Evolutionary conservation across 2,329 filamentous ascomycete species (phyloP).

Genomic region (Escovopsis sp.): DNA sequence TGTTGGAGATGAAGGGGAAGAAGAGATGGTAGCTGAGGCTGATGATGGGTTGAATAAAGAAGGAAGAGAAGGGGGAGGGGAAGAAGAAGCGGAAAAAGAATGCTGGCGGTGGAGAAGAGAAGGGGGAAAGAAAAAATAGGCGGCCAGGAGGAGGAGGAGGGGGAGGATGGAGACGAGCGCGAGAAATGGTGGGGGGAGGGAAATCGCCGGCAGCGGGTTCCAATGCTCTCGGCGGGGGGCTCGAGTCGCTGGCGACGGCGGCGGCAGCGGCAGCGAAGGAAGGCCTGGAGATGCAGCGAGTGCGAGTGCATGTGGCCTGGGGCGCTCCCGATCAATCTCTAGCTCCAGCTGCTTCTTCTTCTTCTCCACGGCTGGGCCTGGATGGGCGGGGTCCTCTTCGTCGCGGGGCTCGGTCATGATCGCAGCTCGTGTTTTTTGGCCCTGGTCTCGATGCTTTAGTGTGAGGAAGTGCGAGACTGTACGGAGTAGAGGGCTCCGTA

Average conservation of each 20-base stretch:
- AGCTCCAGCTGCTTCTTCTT: too few relatives aligned
- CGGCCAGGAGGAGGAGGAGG: slow-evolving; percentile 20
- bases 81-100: slow-evolving; percentile 14
- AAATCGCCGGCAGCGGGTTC: slow-evolving; percentile 16
- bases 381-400: slow-evolving; percentile 20
- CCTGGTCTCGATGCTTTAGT: too few relatives aligned
- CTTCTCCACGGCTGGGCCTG: too few relatives aligned
- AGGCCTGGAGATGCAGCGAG: too few relatives aligned
- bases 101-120: slow-evolving; percentile 6
- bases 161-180: slow-evolving; percentile 22
- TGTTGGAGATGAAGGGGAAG: slow-evolving; percentile 9
- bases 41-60: slow-evolving; percentile 8
- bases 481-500: slow-evolving; percentile 10
- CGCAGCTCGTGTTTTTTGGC: too few relatives aligned
- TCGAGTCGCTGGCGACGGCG: too few relatives aligned
- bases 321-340: too few relatives aligned
- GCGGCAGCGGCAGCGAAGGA: too few relatives aligned
- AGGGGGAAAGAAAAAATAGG: slow-evolving; percentile 13
- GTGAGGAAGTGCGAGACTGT: too few relatives aligned
- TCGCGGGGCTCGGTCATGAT: slow-evolving; percentile 19
- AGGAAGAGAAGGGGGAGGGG: slow-evolving; percentile 17
- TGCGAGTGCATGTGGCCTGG: too few relatives aligned
- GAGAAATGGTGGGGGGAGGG: slow-evolving; percentile 29
- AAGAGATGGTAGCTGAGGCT: slow-evolving; percentile 15
- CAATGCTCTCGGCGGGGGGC: too few relatives aligned